Percentiles rank a stretch among this genome's conserved stretches.
Evolutionary conservation across 2,329 filamentous ascomycete species (phyloP).

Genomic region (Neocatenulostroma microsporum): DNA sequence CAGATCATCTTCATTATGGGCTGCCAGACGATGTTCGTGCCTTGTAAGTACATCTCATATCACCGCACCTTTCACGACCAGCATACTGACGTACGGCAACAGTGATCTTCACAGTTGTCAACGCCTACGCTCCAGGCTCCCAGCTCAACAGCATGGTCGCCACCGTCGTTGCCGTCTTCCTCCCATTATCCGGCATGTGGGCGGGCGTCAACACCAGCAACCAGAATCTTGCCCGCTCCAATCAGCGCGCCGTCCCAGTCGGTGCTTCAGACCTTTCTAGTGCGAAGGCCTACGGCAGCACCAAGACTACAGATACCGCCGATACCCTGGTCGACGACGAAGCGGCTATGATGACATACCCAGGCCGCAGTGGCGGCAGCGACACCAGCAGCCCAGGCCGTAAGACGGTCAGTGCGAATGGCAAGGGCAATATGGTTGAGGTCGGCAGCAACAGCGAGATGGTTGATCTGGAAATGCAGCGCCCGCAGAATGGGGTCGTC

Average conservation of each 20-base stretch:
- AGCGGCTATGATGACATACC: not conserved
- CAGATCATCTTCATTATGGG: slow-evolving; percentile 61
- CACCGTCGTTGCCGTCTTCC: slow-evolving; percentile 53
- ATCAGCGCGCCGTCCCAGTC: slow-evolving; percentile 17
- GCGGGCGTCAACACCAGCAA: slow-evolving; percentile 35
- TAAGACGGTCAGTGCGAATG: not conserved
- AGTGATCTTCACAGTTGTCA: slow-evolving; percentile 55
- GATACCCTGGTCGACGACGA: slow-evolving; percentile 10
- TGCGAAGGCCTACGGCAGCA: slow-evolving; percentile 8
- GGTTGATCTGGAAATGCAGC: slow-evolving; percentile 6
- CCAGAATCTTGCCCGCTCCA: slow-evolving; percentile 12
- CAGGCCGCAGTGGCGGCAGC: not conserved
- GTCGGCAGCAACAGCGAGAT: too few relatives aligned
- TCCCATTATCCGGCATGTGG: slow-evolving; percentile 62
- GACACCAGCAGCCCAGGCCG: not conserved
- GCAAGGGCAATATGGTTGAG: not conserved
- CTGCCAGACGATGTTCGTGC: slow-evolving; percentile 58
- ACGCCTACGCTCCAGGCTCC: slow-evolving; percentile 45
- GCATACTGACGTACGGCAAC: not conserved
- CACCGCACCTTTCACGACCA: not conserved
- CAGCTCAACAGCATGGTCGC: slow-evolving; percentile 50
- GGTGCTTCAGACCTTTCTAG: slow-evolving; percentile 8
- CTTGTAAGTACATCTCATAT: slow-evolving; percentile 42
- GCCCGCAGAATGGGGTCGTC: slow-evolving; percentile 8
- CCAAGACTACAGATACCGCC: slow-evolving; percentile 7